phyloP scores from a whole-genome alignment of 225 moss, liverwort and hornwort genomes.

The Straminergon stramineum region DNA sequence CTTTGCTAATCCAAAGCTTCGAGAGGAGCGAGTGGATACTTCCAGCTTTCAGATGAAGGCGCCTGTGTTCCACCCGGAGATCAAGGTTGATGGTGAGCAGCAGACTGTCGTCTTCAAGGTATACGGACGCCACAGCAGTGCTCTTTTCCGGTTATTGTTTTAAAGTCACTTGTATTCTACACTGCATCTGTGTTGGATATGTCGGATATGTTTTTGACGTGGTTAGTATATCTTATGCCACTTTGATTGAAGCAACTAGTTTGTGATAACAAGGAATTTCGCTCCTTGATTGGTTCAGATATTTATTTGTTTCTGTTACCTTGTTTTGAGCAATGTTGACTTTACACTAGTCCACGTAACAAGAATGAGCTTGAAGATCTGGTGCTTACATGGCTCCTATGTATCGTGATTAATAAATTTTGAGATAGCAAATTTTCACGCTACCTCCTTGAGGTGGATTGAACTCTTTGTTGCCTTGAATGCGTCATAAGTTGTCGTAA shows the following conservation, averaged over 20 bases:
- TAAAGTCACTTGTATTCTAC: background rate
- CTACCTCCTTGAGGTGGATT: background rate
- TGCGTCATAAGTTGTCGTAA: background rate
- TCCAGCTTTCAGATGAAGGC: background rate
- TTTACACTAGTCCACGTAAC: background rate
- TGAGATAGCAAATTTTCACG: background rate
- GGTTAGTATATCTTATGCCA: background rate
- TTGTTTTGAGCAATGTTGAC: background rate
- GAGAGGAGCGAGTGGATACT: constrained; percentile 29
- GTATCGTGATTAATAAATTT: background rate
- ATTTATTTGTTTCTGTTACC: background rate
- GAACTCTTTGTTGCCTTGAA: background rate
- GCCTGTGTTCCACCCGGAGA: constrained; percentile 46
- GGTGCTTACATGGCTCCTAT: background rate
- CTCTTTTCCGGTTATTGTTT: background rate
- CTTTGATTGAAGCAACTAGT: background rate
- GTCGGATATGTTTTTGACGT: background rate
- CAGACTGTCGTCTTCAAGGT: constrained; percentile 63
- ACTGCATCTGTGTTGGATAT: background rate
- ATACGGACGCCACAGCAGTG: background rate
- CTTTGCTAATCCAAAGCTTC: constrained; percentile 41
- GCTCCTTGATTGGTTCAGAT: background rate
- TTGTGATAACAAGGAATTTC: background rate
- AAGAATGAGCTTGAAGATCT: background rate
- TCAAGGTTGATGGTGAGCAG: constrained; percentile 24